These are phyloP conservation scores for Hygrocybe coccinea DNA, from an alignment of 768 basidiomycete species.

Conservation along the genomic window DNA sequence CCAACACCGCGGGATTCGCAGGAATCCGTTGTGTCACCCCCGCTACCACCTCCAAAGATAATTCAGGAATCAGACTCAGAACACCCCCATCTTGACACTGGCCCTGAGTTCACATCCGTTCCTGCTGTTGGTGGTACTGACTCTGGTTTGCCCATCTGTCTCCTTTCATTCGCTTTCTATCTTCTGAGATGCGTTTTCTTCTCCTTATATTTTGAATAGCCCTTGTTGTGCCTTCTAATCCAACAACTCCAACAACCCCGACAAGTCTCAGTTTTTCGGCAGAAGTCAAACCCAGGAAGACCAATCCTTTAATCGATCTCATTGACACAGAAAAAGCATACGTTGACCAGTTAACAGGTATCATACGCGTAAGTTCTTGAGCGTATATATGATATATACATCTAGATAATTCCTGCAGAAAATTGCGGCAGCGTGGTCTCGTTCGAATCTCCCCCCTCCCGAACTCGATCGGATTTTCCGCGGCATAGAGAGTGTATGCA, in stretches of 20 bases:
- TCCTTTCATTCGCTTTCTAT: background rate
- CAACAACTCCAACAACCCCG: constrained; percentile 36
- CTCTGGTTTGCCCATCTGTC: constrained; percentile 18
- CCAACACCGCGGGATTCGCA: background rate
- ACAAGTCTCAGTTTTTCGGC: constrained; percentile 19
- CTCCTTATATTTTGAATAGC: constrained; percentile 10
- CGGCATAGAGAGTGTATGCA: constrained; percentile 86
- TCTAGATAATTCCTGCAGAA: constrained; percentile 47
- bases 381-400: constrained; percentile 9
- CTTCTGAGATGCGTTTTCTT: background rate
- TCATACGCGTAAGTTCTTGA: constrained; percentile 73
- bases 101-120: background rate
- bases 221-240: constrained; percentile 24
- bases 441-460: constrained; percentile 87
- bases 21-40: background rate
- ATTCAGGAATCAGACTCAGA: background rate
- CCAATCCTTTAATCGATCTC: constrained; percentile 85
- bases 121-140: constrained; percentile 15
- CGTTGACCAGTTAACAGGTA: constrained; percentile 82
- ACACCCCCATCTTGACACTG: background rate
- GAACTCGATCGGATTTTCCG: constrained; percentile 94
- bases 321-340: constrained; percentile 91
- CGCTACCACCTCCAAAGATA: constrained; percentile 6
- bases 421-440: constrained; percentile 97
- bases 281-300: constrained; percentile 52